These are phyloP conservation scores for Picea abies DNA, from an alignment of 83 land plant species.

Conservation along the genomic window DNA sequence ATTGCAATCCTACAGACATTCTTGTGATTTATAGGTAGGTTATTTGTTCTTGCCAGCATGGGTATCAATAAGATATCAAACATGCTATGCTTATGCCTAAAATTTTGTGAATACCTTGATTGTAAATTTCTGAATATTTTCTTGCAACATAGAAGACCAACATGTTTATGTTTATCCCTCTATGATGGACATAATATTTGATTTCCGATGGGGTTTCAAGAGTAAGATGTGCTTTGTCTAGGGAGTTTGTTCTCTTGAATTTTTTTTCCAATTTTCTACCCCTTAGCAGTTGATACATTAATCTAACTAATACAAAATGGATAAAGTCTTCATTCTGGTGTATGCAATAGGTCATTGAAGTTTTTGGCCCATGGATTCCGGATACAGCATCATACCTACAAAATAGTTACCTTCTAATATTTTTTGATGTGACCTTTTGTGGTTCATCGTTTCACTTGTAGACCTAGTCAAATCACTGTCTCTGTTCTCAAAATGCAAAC, in stretches of 20 bases:
- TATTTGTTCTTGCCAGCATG: neutral
- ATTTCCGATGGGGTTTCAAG: neutral
- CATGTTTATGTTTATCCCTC: neutral
- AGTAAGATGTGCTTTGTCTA: neutral
- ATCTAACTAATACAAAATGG: no score
- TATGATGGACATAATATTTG: neutral
- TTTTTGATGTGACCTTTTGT: no score
- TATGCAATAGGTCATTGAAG: no score
- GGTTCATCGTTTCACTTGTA: no score
- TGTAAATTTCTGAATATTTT: neutral
- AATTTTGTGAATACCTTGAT: neutral
- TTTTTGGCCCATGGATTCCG: no score
- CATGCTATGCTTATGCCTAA: neutral
- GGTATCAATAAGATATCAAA: neutral
- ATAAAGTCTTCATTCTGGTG: no score
- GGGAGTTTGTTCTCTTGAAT: neutral
- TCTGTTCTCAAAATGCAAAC: no score
- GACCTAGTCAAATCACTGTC: no score
- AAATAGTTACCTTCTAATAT: no score
- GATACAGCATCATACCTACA: no score
- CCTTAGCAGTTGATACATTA: no score
- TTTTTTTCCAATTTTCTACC: no score
- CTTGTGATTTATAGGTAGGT: neutral
- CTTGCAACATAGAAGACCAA: neutral
- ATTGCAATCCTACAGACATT: neutral